A percentile compares a stretch with the other conserved stretches of the same genome.
These are phyloP conservation scores for Poteriospumella lacustris DNA, from an alignment of 108 stramenopile species.

Conservation along the genomic window DNA sequence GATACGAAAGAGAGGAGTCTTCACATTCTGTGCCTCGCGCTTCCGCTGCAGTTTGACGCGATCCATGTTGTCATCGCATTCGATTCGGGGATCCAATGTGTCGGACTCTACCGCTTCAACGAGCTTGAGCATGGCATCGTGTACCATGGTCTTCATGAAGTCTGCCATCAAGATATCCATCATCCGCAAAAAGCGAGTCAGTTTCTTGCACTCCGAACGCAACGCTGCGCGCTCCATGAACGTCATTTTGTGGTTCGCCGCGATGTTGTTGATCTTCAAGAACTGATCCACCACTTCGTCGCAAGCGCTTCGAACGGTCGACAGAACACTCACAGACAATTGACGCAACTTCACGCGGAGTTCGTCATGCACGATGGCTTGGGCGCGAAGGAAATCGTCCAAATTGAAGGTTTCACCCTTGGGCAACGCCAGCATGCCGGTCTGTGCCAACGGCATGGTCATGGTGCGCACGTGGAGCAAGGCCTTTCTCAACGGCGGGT, in stretches of 20 bases:
- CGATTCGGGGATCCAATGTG: not conserved
- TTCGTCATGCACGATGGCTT: slow-evolving; percentile 39
- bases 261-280: slow-evolving; percentile 49
- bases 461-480: slow-evolving; percentile 40
- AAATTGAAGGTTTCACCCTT: slow-evolving; percentile 41
- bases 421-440: slow-evolving; percentile 35
- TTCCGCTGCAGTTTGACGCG: not conserved
- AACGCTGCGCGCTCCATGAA: slow-evolving; percentile 64
- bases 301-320: slow-evolving; percentile 50
- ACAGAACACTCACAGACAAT: slow-evolving; percentile 30
- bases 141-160: slow-evolving; percentile 50
- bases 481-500: slow-evolving; percentile 44
- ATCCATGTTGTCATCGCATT: not conserved
- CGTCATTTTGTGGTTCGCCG: slow-evolving; percentile 61
- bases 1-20: slow-evolving; percentile 16
- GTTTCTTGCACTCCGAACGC: slow-evolving; percentile 55
- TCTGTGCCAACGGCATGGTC: slow-evolving; percentile 34
- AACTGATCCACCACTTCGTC: slow-evolving; percentile 61
- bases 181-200: slow-evolving; percentile 56
- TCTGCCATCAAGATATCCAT: slow-evolving; percentile 55
- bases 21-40: not conserved
- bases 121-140: slow-evolving; percentile 19
- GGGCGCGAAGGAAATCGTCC: slow-evolving; percentile 47
- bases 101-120: slow-evolving; percentile 20
- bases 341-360: slow-evolving; percentile 20